These are phyloP conservation scores for Ramichloridium luteum DNA, from an alignment of 2,329 filamentous ascomycete genomes.

Conservation along the genomic window DNA sequence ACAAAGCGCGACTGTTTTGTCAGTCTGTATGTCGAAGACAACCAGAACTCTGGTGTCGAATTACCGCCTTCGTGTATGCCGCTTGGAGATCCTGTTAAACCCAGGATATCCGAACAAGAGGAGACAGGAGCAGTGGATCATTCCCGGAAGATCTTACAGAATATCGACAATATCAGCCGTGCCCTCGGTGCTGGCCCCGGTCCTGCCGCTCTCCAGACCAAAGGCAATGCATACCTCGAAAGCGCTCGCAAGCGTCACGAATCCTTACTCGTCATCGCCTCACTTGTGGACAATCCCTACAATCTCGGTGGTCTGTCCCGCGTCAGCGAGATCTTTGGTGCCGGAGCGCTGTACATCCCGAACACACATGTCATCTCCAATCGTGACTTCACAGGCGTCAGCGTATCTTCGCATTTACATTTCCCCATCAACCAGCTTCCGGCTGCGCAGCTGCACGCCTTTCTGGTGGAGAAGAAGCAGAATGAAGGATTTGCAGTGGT, in stretches of 20 bases:
- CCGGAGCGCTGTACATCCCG: constrained; percentile 33
- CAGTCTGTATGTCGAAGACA: constrained; percentile 22
- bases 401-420: constrained; percentile 39
- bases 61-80: constrained; percentile 21
- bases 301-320: constrained; percentile 41
- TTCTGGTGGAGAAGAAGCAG: constrained; percentile 32
- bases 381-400: constrained; percentile 39
- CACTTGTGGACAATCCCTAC: constrained; percentile 38
- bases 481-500: constrained; percentile 39
- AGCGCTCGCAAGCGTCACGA: constrained; percentile 18
- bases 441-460: constrained; percentile 20
- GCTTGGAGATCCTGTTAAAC: constrained; percentile 20
- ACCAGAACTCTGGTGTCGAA: background rate
- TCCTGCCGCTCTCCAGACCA: constrained; percentile 36
- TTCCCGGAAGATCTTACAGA: constrained; percentile 8
- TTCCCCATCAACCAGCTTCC: constrained; percentile 31
- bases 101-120: too few relatives aligned
- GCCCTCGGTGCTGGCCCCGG: constrained; percentile 8
- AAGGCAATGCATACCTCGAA: constrained; percentile 34
- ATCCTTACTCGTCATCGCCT: constrained; percentile 37
- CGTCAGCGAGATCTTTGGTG: constrained; percentile 40
- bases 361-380: constrained; percentile 29
- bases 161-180: constrained; percentile 9
- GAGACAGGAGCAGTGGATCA: background rate
- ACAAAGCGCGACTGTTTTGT: constrained; percentile 31